Percentiles rank a stretch among this genome's conserved stretches.
These are phyloP conservation scores for Aspergillus caelatus DNA, from an alignment of 2,329 filamentous ascomycete genomes.

Conservation along the genomic window DNA sequence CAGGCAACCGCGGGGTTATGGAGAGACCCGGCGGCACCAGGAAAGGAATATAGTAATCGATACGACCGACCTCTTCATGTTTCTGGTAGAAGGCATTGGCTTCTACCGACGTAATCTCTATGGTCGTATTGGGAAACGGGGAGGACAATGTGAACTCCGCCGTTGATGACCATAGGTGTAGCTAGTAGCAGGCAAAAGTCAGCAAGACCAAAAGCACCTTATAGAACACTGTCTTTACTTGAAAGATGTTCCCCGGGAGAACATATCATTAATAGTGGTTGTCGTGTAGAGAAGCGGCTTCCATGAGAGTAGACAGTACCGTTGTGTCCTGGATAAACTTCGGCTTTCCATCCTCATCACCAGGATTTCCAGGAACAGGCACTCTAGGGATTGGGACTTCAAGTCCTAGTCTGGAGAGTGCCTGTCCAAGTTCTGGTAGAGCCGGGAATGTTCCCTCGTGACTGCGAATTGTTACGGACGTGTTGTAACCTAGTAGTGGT, in stretches of 20 bases:
- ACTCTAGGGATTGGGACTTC: constrained; percentile 73
- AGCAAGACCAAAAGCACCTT: constrained; percentile 10
- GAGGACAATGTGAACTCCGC: constrained; percentile 83
- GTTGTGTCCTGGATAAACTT: constrained; percentile 85
- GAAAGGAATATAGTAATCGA: constrained; percentile 74
- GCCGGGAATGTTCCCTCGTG: constrained; percentile 74
- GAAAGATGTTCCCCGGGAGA: constrained; percentile 14
- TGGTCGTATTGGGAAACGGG: constrained; percentile 70
- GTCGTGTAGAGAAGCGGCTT: constrained; percentile 17
- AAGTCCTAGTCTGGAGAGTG: constrained; percentile 71
- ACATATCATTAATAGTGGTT: constrained; percentile 13
- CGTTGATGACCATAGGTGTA: constrained; percentile 85
- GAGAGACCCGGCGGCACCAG: constrained; percentile 74
- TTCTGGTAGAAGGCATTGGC: constrained; percentile 85
- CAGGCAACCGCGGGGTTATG: constrained; percentile 75
- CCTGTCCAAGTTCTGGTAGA: constrained; percentile 70
- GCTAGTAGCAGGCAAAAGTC: constrained; percentile 26
- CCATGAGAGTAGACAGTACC: constrained; percentile 40
- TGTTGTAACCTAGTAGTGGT: constrained; percentile 67
- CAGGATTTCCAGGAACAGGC: constrained; percentile 55
- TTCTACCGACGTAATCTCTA: constrained; percentile 78
- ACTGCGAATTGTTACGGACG: constrained; percentile 72
- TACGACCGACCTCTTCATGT: constrained; percentile 74
- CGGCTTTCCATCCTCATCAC: constrained; percentile 47
- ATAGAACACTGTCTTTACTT: constrained; percentile 30